Evolutionary conservation across 2,329 filamentous ascomycete species (phyloP).

Genomic region (Fusarium napiforme): DNA sequence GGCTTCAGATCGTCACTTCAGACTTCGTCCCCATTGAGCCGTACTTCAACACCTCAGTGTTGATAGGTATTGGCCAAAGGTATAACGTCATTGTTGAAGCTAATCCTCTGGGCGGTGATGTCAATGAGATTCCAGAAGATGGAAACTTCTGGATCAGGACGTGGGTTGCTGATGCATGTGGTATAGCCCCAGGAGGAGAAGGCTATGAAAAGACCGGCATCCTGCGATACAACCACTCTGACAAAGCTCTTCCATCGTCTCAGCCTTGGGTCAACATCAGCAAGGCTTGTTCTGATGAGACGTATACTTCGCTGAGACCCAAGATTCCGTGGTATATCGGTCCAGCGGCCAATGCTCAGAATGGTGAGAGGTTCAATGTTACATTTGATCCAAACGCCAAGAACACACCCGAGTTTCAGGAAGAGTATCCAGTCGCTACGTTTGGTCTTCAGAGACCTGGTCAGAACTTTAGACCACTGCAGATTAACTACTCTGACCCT

Average conservation of each 20-base stretch:
- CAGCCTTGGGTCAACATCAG: constrained; percentile 15
- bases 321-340: constrained; percentile 39
- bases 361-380: constrained; percentile 32
- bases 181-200: neutral
- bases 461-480: constrained; percentile 21
- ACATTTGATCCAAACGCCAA: constrained; percentile 1
- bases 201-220: constrained; percentile 36
- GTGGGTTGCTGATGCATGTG: constrained; percentile 2
- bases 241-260: constrained; percentile 4
- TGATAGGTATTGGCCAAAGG: constrained; percentile 36
- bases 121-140: constrained; percentile 19
- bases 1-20: constrained; percentile 24
- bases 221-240: constrained; percentile 22
- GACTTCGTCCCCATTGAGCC: constrained; percentile 40
- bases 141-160: constrained; percentile 43
- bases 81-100: constrained; percentile 38
- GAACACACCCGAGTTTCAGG: neutral
- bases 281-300: constrained; percentile 30
- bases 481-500: constrained; percentile 33
- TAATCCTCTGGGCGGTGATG: constrained; percentile 16
- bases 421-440: constrained; percentile 17
- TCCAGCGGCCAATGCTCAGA: constrained; percentile 25
- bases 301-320: constrained; percentile 22
- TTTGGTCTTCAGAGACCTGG: constrained; percentile 27
- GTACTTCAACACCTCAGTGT: constrained; percentile 17